Evolutionary conservation across 352 stramenopile species (phyloP).

Genomic region (Globisporangium paroecandrum): DNA sequence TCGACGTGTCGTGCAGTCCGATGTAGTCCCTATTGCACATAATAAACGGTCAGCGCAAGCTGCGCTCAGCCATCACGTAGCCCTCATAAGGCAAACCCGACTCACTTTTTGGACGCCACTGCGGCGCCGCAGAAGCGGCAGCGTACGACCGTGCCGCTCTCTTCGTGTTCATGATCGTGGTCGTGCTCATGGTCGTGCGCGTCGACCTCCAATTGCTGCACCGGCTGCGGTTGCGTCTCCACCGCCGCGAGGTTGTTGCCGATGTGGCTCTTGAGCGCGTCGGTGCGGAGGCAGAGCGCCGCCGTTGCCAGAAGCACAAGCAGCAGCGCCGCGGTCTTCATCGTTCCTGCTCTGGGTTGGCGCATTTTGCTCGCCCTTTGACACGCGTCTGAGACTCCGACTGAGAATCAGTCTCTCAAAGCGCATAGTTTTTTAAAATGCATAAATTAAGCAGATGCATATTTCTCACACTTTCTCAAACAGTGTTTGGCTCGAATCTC

Average conservation of each 20-base stretch:
- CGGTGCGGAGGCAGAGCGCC: neutral
- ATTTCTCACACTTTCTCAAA: no score
- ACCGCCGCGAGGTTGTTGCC: constrained; percentile 11
- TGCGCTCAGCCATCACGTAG: neutral
- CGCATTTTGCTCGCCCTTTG: neutral
- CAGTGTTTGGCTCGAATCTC: no score
- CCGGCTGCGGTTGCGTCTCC: neutral
- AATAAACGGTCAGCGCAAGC: neutral
- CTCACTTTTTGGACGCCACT: constrained; percentile 63
- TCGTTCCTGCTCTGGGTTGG: neutral
- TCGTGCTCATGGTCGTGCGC: constrained; percentile 14
- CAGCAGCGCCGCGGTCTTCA: neutral
- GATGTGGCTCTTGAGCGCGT: constrained; percentile 5
- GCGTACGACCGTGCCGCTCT: constrained; percentile 42
- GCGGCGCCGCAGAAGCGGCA: constrained; percentile 76
- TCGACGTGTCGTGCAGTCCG: constrained; percentile 68
- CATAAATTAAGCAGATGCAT: no score
- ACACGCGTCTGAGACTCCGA: no score
- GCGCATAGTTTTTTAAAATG: no score
- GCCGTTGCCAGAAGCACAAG: neutral
- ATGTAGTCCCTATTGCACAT: constrained; percentile 58
- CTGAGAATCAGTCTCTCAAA: no score
- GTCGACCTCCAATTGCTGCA: neutral
- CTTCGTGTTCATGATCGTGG: constrained; percentile 13
- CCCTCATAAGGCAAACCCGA: neutral